Conservation (phyloP, 441 rosid species). For the Dalechampia spathulata region DNA sequence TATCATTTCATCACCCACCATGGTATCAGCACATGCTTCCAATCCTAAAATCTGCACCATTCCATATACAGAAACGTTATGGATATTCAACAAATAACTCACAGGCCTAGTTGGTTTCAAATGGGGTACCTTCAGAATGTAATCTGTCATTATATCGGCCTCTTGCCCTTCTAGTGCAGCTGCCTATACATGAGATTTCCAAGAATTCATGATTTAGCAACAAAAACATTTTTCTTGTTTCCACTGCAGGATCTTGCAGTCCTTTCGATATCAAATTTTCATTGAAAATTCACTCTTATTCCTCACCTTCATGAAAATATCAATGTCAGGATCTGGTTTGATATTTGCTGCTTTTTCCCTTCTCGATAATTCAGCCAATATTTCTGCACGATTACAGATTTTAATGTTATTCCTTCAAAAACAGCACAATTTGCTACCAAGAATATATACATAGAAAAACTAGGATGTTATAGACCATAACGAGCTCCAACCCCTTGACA, state of each 20-base stretch:
- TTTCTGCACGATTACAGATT: slow-evolving; percentile 28
- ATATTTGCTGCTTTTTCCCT: slow-evolving; percentile 56
- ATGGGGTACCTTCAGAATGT: slow-evolving; percentile 47
- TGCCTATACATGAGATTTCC: slow-evolving; percentile 30
- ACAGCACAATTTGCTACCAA: not conserved
- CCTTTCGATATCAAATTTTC: not conserved
- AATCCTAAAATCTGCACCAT: slow-evolving; percentile 50
- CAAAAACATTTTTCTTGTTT: not conserved
- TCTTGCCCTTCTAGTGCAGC: slow-evolving; percentile 52
- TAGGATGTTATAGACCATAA: slow-evolving; percentile 7
- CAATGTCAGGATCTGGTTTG: slow-evolving; percentile 62
- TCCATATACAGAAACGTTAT: not conserved
- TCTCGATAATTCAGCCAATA: slow-evolving; percentile 49
- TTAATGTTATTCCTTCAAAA: not conserved
- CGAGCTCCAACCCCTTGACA: slow-evolving; percentile 20
- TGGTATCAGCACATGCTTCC: slow-evolving; percentile 45
- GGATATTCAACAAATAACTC: not conserved
- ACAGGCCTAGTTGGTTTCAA: not conserved
- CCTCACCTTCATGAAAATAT: slow-evolving; percentile 54
- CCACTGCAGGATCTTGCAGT: not conserved
- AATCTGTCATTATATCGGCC: slow-evolving; percentile 41
- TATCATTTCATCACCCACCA: slow-evolving; percentile 61
- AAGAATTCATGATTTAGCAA: not conserved
- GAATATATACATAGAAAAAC: not conserved
- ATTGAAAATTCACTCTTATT: not conserved